Percentiles rank a stretch among this genome's conserved stretches.
Evolutionary conservation across 805 yeast genomes (phyloP).

Genomic region (Candida xiaguanensis): DNA sequence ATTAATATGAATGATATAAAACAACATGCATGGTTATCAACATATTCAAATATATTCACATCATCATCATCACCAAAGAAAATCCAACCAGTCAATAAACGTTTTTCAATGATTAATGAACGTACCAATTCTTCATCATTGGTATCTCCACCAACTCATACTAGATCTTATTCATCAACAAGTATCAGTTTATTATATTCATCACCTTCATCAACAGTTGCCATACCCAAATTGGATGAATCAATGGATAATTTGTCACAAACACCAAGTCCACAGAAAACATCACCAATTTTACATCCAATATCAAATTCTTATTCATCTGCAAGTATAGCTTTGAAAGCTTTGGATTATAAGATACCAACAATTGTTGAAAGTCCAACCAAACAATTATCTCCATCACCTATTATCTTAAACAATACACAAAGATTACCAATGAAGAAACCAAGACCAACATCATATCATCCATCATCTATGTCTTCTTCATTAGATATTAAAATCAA

Average conservation of each 20-base stretch:
- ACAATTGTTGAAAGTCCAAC: conserved; percentile 47
- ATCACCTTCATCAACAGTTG: conserved; percentile 62
- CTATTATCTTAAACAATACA: conserved; percentile 16
- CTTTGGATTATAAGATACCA: conserved; percentile 62
- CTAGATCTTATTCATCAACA: conserved; percentile 33
- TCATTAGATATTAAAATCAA: conserved; percentile 20
- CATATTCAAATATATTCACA: conserved; percentile 68
- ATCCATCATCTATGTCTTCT: conserved; percentile 55
- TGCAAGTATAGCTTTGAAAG: conserved; percentile 68
- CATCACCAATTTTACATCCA: conserved; percentile 22
- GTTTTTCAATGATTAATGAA: conserved; percentile 44
- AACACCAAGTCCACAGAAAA: conserved; percentile 11
- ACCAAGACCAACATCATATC: conserved; percentile 83
- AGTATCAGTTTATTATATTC: conserved; percentile 39
- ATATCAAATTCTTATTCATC: conserved; percentile 40
- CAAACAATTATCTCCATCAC: conserved; percentile 5
- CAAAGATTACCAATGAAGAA: conserved; percentile 48
- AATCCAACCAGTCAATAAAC: conserved; percentile 27
- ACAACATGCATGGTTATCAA: conserved; percentile 84
- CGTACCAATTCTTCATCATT: conserved; percentile 34
- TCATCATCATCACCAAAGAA: conserved; percentile 8
- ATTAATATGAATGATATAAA: conserved; percentile 65
- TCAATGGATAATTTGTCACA: conserved; percentile 6
- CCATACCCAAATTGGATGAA: conserved; percentile 27
- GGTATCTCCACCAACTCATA: conserved; percentile 24